A percentile compares a stretch with the other conserved stretches of the same genome.
Conservation (phyloP, 108 stramenopile genomes). For the Cyclotella sp. region DNA sequence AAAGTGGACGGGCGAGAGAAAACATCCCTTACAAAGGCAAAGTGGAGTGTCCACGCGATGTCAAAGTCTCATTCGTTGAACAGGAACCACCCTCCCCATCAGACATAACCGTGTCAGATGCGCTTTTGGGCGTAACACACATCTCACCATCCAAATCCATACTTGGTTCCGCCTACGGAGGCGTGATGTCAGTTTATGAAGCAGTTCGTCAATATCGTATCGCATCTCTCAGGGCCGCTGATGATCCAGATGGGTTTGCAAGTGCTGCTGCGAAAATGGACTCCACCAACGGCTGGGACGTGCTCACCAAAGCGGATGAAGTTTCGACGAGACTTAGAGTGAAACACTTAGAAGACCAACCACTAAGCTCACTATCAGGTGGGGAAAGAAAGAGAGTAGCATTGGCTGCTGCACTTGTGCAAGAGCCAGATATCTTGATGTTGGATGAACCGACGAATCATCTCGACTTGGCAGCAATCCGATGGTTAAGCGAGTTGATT, state of each 20-base stretch:
- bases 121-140: conserved; percentile 66
- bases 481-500: conserved; percentile 92
- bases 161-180: neutral
- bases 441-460: conserved; percentile 95
- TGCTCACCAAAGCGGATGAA: conserved; percentile 83
- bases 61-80: conserved; percentile 74
- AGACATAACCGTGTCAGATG: conserved; percentile 78
- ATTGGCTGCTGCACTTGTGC: conserved; percentile 77
- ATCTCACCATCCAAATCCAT: neutral
- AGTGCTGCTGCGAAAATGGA: conserved; percentile 77
- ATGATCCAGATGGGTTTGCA: conserved; percentile 69
- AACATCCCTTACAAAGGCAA: conserved; percentile 64
- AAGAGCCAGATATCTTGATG: conserved; percentile 83
- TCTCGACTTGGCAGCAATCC: conserved; percentile 92
- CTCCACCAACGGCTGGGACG: conserved; percentile 67
- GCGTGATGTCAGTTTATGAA: conserved; percentile 56
- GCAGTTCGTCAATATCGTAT: conserved; percentile 68
- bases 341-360: conserved; percentile 68
- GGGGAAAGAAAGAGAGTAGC: conserved; percentile 89
- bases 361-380: conserved; percentile 68
- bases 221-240: conserved; percentile 54
- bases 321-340: conserved; percentile 74
- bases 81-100: conserved; percentile 77
- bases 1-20: conserved; percentile 16
- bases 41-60: conserved; percentile 53